Evolutionary conservation across 208 protist genomes (phyloP).

Genomic region (Novymonas esmeraldas): DNA sequence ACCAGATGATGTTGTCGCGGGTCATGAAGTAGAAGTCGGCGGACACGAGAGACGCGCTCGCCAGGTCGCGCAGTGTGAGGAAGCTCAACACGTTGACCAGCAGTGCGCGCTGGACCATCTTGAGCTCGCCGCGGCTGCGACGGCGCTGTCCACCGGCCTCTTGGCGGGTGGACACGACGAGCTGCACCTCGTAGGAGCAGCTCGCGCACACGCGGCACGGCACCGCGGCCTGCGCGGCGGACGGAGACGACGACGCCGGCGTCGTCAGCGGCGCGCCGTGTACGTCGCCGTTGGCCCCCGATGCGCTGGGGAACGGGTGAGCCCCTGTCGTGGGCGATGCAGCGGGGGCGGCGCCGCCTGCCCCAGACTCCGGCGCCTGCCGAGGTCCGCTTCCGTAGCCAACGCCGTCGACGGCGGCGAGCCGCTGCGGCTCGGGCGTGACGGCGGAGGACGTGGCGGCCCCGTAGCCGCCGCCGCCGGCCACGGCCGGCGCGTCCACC

Average conservation of each 20-base stretch:
- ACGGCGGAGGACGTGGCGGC: not conserved
- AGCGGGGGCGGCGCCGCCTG: no score
- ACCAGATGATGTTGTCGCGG: slow-evolving; percentile 87
- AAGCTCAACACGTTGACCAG: slow-evolving; percentile 80
- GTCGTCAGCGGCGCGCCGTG: not conserved
- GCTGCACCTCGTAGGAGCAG: slow-evolving; percentile 86
- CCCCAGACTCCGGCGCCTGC: no score
- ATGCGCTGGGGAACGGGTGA: not conserved
- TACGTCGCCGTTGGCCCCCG: not conserved
- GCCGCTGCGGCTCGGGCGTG: slow-evolving; percentile 1
- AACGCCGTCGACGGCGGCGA: not conserved
- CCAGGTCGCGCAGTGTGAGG: slow-evolving; percentile 56
- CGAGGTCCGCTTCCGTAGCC: no score
- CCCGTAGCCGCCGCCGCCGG: not conserved
- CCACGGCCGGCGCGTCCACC: not conserved
- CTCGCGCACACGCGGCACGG: slow-evolving; percentile 49
- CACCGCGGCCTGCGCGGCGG: slow-evolving; percentile 1
- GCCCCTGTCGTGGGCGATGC: not conserved
- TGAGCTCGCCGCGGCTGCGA: slow-evolving; percentile 82
- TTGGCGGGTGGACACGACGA: slow-evolving; percentile 73
- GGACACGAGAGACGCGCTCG: slow-evolving; percentile 59
- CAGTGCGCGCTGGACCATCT: slow-evolving; percentile 78
- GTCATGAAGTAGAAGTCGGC: slow-evolving; percentile 91
- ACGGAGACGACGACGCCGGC: not conserved
- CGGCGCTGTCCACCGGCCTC: slow-evolving; percentile 66